Percentiles rank a stretch among this genome's conserved stretches.
These are phyloP conservation scores for Solanum infundibuliforme DNA, from an alignment of 257 asterid species.

Conservation along the genomic window DNA sequence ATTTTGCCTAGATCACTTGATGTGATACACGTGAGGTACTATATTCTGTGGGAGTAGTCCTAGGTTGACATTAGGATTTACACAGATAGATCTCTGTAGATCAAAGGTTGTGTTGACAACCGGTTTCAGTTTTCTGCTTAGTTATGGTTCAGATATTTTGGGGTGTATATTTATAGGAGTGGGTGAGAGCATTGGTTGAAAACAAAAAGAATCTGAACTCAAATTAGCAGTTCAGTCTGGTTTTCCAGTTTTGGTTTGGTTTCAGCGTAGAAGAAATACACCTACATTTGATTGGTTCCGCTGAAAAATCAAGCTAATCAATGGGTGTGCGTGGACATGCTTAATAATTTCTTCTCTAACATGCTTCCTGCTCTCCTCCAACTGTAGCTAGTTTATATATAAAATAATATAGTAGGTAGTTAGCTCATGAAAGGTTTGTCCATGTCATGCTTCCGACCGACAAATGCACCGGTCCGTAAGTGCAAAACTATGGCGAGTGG, in stretches of 20 bases:
- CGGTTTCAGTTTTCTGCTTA: not conserved
- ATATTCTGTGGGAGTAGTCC: not conserved
- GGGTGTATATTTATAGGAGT: not conserved
- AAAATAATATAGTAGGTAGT: not conserved
- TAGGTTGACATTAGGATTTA: not conserved
- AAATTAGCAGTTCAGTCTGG: not conserved
- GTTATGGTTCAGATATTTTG: constrained; percentile 1
- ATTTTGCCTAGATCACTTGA: not conserved
- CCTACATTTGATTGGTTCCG: not conserved
- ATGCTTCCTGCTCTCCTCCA: not conserved
- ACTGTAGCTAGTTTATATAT: not conserved
- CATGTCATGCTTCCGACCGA: not conserved
- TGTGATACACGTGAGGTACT: not conserved
- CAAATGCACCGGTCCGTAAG: not conserved
- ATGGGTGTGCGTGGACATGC: not conserved
- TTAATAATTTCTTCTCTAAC: not conserved
- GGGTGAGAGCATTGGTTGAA: not conserved
- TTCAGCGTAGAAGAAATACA: not conserved
- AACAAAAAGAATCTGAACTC: not conserved
- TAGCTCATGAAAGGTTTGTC: not conserved
- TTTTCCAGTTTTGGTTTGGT: not conserved
- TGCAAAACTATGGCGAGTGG: not conserved
- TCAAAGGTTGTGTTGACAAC: not conserved
- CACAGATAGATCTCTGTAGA: not conserved
- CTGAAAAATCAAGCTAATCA: not conserved